Percentiles rank a stretch among this genome's conserved stretches.
phyloP scores from a whole-genome alignment of 23 red algal genomes.

The Pyropia yezoensis region DNA sequence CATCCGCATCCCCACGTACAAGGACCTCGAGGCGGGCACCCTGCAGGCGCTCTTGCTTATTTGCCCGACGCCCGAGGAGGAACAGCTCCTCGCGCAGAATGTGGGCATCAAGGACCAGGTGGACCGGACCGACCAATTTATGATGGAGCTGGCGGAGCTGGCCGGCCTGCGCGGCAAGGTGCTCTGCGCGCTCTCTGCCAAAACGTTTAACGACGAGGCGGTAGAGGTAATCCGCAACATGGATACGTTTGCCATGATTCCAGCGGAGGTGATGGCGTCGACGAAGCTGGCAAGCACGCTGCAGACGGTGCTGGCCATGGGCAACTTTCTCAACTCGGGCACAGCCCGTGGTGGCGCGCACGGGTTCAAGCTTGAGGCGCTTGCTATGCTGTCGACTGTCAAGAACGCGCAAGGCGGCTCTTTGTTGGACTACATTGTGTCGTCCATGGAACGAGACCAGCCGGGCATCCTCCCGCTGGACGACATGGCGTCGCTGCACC shows the following conservation, averaged over 20 bases:
- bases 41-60: constrained; percentile 75
- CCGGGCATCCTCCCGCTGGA: constrained; percentile 63
- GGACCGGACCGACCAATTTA: constrained; percentile 78
- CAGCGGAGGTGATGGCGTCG: constrained; percentile 70
- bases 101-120: constrained; percentile 58
- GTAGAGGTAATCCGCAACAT: constrained; percentile 85
- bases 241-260: constrained; percentile 87
- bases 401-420: constrained; percentile 76
- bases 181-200: constrained; percentile 62
- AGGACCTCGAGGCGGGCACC: constrained; percentile 41
- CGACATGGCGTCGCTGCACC: constrained; percentile 70
- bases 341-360: constrained; percentile 74
- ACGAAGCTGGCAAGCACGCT: constrained; percentile 51
- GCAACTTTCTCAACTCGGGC: constrained; percentile 94
- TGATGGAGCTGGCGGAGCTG: constrained; percentile 84
- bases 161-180: constrained; percentile 69
- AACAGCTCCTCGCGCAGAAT: constrained; percentile 46
- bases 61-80: constrained; percentile 74
- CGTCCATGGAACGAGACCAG: constrained; percentile 23
- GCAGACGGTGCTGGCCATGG: constrained; percentile 69
- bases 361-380: constrained; percentile 91
- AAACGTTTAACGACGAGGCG: constrained; percentile 89
- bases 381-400: constrained; percentile 67
- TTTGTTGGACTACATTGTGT: constrained; percentile 69
- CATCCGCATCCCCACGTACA: constrained; percentile 60